phyloP scores from a whole-genome alignment of 1,284 basidiomycete species.

The Fistulinella cinereoalba region DNA sequence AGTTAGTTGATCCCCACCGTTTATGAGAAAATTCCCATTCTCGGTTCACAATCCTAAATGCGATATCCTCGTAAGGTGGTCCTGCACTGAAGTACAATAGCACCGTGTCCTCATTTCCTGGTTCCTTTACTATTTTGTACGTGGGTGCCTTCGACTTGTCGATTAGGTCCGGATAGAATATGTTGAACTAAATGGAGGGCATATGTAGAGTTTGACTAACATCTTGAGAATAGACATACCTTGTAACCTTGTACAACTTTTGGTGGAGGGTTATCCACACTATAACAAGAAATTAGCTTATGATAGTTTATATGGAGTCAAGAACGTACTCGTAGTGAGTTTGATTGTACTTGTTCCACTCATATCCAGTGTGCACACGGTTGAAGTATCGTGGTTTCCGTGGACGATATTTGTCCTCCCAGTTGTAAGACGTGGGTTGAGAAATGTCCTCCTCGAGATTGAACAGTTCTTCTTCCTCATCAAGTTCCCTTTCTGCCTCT shows the following conservation, averaged over 20 bases:
- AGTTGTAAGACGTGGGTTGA: slow-evolving; percentile 86
- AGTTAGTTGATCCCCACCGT: slow-evolving; percentile 47
- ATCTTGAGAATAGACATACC: slow-evolving; percentile 40
- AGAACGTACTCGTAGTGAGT: slow-evolving; percentile 93
- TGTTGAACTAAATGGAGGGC: slow-evolving; percentile 67
- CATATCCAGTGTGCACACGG: slow-evolving; percentile 99
- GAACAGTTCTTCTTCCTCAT: slow-evolving; percentile 94
- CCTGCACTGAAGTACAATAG: slow-evolving; percentile 93
- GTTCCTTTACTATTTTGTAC: slow-evolving; percentile 90
- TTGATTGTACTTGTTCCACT: slow-evolving; percentile 99
- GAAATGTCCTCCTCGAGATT: slow-evolving; percentile 84
- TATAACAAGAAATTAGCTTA: slow-evolving; percentile 32
- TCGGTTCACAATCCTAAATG: slow-evolving; percentile 95
- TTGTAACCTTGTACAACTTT: slow-evolving; percentile 99
- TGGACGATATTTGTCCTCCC: slow-evolving; percentile 99
- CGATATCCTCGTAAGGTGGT: slow-evolving; percentile 98
- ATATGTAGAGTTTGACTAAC: slow-evolving; percentile 19
- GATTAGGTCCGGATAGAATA: slow-evolving; percentile 94
- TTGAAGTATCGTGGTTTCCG: slow-evolving; percentile 99
- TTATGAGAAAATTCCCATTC: slow-evolving; percentile 99
- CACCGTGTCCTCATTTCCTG: slow-evolving; percentile 92
- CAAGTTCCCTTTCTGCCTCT: slow-evolving; percentile 87
- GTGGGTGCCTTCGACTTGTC: slow-evolving; percentile 96
- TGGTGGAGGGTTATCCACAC: slow-evolving; percentile 93
- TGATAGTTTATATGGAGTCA: background rate